Percentiles rank a stretch among this genome's conserved stretches.
Evolutionary conservation across 2,329 filamentous ascomycete species (phyloP).

Genomic region (Xylaria arbuscula): DNA sequence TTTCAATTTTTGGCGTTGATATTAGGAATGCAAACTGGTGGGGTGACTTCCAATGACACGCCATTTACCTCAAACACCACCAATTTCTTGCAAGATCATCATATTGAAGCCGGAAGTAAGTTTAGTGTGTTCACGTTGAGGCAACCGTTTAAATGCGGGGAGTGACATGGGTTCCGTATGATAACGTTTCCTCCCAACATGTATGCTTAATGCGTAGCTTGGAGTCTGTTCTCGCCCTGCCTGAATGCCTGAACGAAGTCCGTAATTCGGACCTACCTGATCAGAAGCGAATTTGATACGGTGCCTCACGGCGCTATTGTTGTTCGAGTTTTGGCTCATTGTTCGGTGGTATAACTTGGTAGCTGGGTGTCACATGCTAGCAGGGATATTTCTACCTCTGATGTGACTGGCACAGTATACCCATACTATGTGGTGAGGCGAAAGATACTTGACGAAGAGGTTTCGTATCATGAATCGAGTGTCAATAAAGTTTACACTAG

Average conservation of each 20-base stretch:
- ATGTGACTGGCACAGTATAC: slow-evolving; percentile 13
- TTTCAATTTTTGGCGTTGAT: neutral
- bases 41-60: too few relatives aligned
- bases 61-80: neutral
- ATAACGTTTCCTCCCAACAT: slow-evolving; percentile 1
- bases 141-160: neutral
- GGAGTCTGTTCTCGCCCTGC: neutral
- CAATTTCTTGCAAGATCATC: neutral
- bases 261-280: neutral
- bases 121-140: slow-evolving; percentile 10
- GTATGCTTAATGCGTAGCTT: slow-evolving; percentile 21
- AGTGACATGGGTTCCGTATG: neutral
- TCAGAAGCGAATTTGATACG: too few relatives aligned
- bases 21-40: too few relatives aligned
- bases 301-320: too few relatives aligned
- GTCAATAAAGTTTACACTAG: slow-evolving; percentile 30
- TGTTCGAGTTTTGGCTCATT: too few relatives aligned
- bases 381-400: slow-evolving; percentile 6
- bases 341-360: neutral
- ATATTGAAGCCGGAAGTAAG: slow-evolving; percentile 4
- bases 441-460: neutral
- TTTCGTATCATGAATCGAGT: neutral
- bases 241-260: neutral
- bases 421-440: slow-evolving; percentile 14
- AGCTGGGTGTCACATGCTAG: slow-evolving; percentile 1